These are phyloP conservation scores for Datura wrightii DNA, from an alignment of 257 asterid species.

Conservation along the genomic window DNA sequence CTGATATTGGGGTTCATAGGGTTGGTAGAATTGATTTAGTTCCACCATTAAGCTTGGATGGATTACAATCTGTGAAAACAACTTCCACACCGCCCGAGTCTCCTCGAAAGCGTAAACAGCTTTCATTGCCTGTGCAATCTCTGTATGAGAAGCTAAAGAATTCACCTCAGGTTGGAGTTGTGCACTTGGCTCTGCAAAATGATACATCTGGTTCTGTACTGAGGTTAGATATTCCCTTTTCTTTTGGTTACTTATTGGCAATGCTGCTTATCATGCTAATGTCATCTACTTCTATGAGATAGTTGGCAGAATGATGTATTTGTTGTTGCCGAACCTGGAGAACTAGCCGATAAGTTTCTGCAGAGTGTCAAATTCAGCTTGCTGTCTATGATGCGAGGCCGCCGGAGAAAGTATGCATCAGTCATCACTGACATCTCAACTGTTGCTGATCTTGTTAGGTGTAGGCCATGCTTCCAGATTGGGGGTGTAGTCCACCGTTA, in stretches of 20 bases:
- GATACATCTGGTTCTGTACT: slow-evolving; percentile 86
- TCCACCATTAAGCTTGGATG: slow-evolving; percentile 96
- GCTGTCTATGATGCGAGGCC: slow-evolving; percentile 78
- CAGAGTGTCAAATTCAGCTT: slow-evolving; percentile 85
- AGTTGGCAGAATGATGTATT: slow-evolving; percentile 99
- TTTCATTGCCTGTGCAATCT: slow-evolving; percentile 63
- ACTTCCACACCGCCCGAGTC: slow-evolving; percentile 80
- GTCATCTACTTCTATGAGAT: slow-evolving; percentile 33
- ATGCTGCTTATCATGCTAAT: slow-evolving; percentile 36
- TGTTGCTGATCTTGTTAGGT: slow-evolving; percentile 79
- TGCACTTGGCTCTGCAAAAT: slow-evolving; percentile 94
- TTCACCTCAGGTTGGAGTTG: slow-evolving; percentile 89
- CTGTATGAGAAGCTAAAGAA: slow-evolving; percentile 83
- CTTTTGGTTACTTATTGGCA: background rate
- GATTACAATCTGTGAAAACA: slow-evolving; percentile 69
- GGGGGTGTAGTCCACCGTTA: slow-evolving; percentile 98
- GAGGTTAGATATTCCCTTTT: slow-evolving; percentile 52
- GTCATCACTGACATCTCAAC: slow-evolving; percentile 69
- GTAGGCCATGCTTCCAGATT: slow-evolving; percentile 90
- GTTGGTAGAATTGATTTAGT: slow-evolving; percentile 79
- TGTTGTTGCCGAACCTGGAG: slow-evolving; percentile 99
- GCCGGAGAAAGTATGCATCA: slow-evolving; percentile 76
- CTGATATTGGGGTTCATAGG: slow-evolving; percentile 76
- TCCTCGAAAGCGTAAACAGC: slow-evolving; percentile 76
- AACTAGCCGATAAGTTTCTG: slow-evolving; percentile 87